Base-by-base conservation (phyloP, 2,329 filamentous ascomycete species). In the Arthrinium puccinioides region DNA sequence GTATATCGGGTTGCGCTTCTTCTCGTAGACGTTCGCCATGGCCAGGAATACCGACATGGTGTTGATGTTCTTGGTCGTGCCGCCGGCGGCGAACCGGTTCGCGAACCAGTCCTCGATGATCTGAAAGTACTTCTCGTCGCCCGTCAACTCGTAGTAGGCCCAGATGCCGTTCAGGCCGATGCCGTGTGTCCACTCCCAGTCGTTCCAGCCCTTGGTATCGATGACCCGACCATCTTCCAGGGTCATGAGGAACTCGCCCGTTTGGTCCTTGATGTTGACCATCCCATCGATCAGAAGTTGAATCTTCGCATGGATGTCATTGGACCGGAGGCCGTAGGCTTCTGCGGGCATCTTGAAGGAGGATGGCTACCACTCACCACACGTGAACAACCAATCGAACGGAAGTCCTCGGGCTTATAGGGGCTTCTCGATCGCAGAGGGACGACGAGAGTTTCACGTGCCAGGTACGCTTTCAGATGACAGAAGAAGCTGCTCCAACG, bases 31-130 rank as follows among this genome's bases (percentile, higher is more conserved):
- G 52, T 79, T 79, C 1, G 84, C 84, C 1, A 89, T 69, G 0
- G 84, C 86, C 15, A 88, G 63, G 57, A 89, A 85, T 1, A 79
- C 79, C 10, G 82, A 79, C 83, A 89, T 87, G 13, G 85, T 88
- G 65, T 87, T 88, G 69, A 87, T 87, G 58, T 89, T 89, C 57
- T 89, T 89, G 26, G 82, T 87, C 4, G 85, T 89, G 49, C 74
- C 79, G 15, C 82, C 82, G 38, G 79, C 78, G 1, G 69, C 70
- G 43, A 87, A 80, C 8, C 84, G 78, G 32, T 70, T 72, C 6
- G 66, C 63, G 60, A 87, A 89, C 85, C 85, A 90, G 40, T 74
- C 69, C 52, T 84, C 71, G 48, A 89, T 87, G 43, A 83, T 79
- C 43, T 68, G 59, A 15, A 87, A 69, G 38, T 76, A 74, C 21